Base-by-base conservation (phyloP, 345 rosid genomes). In the Passiflora organensis region DNA sequence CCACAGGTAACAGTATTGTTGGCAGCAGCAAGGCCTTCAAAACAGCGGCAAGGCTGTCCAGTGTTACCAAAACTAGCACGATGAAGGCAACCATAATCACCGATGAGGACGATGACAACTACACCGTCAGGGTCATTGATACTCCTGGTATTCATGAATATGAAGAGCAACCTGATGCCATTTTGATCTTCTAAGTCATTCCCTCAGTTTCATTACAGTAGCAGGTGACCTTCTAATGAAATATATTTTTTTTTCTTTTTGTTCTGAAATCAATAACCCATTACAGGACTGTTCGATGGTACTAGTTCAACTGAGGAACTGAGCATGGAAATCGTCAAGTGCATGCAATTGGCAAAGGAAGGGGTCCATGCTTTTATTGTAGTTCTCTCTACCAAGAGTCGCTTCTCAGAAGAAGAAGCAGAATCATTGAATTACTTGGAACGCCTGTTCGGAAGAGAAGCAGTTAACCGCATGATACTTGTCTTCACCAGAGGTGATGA, bases 401-500 rank as follows among this genome's bases (percentile, higher is more conserved):
- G 93, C 2, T 82, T 82, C 57, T 67, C 91, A 0, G 79, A 78
- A 43, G 98, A 88, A 65, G 98, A 91, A 58, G 70, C 76, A 65
- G 71, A 88, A 52, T 84, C 83, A 0, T 70, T 91, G 14, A 73
- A 56, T 38, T 70, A 75, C 77, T 74, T 91, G 73, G 87, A 78
- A 54, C 76, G 82, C 13, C 65, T 91, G 49, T 86, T 88, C 21
- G 96, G 98, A 16, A 74, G 71, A 43, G 84, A 84, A 62, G 86
- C 88, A 55, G 28, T 76, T 53, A 75, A 81, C 68, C 81, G 86
- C 68, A 80, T 91, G 95, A 78, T 91, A 62, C 76, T 88, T 15
- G 85, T 91, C 17, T 88, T 88, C 53, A 91, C 96, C 0, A 96
- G 96, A 38, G 98, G 98, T 4, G 98, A 91, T 68, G 89, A 81